Evolutionary conservation across 352 stramenopile species (phyloP), one percentile per base, ranked within the genome.

Genomic region (Phytophthora sansomeana): DNA sequence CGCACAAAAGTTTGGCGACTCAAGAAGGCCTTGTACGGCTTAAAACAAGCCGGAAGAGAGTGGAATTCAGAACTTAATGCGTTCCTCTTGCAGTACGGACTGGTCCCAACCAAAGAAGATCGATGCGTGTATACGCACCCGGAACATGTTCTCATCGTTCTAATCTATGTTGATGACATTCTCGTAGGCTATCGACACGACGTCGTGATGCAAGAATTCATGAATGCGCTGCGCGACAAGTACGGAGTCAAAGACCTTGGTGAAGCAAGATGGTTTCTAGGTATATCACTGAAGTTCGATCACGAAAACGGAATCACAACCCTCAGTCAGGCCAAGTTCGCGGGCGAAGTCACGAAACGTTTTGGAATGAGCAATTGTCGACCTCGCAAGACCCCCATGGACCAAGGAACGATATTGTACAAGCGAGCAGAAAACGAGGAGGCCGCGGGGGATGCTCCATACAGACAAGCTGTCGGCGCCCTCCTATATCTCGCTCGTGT

Each of bases 31-130:
- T 6, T 69, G 6, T 59, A 69, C 16, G 52, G 53, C 5, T 29
- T 69, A 6, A 69, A 69, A 6, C 61, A 69, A 11, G 61, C 36
- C 5, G 51, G 52, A 5, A 3, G 44, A 19, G 61, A 69, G 17
- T 69, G 53, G 58, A 54, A 67, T 55, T 17, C 14, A 0, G 58
- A 67, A 21, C 5, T 56, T 1, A 50, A 55, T 16, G 1, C 8
- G 1, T 69, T 58, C 24, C 21, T 69, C 0, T 1, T 52, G 6
- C 3, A 6, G 3, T 51, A 10, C 49, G 52, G 61, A 2, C 32
- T 63, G 1, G 1, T 26, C 9, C 43, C 51, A 2, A 53, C 46
- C 10, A 26, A 44, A 6, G 43, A 63, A 11, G 52, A 69, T 10
- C 19, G 10, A 5, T 63, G 61, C 13, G 50, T 57, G 1, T 57